phyloP scores from a whole-genome alignment of 805 yeast genomes.

The Clavispora santaluciae region DNA sequence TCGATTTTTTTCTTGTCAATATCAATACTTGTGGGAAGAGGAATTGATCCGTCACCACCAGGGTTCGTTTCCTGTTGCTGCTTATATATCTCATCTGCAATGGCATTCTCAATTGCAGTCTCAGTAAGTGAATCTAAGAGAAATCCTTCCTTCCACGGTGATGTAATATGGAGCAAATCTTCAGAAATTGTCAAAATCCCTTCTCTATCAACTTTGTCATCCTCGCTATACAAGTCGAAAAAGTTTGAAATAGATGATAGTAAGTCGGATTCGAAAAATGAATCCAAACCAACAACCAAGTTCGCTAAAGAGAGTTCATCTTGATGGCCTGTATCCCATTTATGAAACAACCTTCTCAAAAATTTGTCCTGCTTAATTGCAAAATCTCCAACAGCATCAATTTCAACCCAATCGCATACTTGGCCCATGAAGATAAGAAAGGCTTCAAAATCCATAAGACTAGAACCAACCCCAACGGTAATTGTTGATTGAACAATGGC shows the following conservation, averaged over 20 bases:
- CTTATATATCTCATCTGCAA: constrained; percentile 57
- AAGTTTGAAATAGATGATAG: constrained; percentile 76
- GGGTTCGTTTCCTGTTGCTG: constrained; percentile 30
- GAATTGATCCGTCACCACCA: constrained; percentile 26
- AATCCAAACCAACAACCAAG: constrained; percentile 68
- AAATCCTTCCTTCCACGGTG: constrained; percentile 77
- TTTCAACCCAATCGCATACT: constrained; percentile 68
- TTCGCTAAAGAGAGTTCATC: constrained; percentile 64
- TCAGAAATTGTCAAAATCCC: constrained; percentile 82
- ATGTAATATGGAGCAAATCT: constrained; percentile 74
- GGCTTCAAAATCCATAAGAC: constrained; percentile 70
- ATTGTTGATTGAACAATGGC: constrained; percentile 65
- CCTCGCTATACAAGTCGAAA: constrained; percentile 59
- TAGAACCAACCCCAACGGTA: constrained; percentile 43
- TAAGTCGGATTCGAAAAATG: constrained; percentile 63
- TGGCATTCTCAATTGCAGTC: constrained; percentile 56
- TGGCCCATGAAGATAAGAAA: constrained; percentile 74
- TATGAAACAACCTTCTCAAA: constrained; percentile 56
- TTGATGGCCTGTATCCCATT: constrained; percentile 61
- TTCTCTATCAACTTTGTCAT: constrained; percentile 64
- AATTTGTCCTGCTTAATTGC: constrained; percentile 38
- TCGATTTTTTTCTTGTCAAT: constrained; percentile 61
- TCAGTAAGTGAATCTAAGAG: constrained; percentile 63
- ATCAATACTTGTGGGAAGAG: constrained; percentile 54
- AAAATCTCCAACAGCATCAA: constrained; percentile 21